Base-by-base conservation (phyloP, 2,329 filamentous ascomycete genomes). In the Dactylellina drechsleri region DNA sequence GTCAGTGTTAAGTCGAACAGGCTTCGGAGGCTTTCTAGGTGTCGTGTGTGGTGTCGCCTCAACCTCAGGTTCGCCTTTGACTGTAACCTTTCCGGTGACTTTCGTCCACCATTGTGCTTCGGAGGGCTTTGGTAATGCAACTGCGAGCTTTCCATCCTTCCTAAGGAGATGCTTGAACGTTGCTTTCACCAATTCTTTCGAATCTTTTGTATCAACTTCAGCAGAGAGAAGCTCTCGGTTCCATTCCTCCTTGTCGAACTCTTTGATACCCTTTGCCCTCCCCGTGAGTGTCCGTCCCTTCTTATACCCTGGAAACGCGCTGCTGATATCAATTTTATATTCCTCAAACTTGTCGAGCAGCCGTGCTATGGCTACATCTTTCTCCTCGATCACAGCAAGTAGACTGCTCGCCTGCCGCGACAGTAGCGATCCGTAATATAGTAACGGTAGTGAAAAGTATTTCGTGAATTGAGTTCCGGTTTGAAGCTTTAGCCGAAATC, bases 351-450 rank as follows among this genome's bases (percentile, higher is more conserved):
- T 84, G 78, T 88, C 86, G 12, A 86, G 79, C 36, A 88, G 78
- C 66, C 85, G 86, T 41, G 84, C 82, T 77, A 88, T 86, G 10
- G 86, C 83, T 67, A 82, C 83, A 78, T 88, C 87, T 77, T 88
- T 88, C 45, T 85, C 83, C 12, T 81, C 80, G 8, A 88, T 79
- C 26, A 82, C 81, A 2, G 81, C 78, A 10, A 85, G 73, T n/a
- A 88, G 81, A 16, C 80, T 80, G 16, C 82, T 79, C 1, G 85
- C 80, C 62, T 86, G 83, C 56, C 82, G 79, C 40, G 83, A 82
- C 16, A 84, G 81, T 3, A 82, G 80, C 71, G 84, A 82, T 4
- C 84, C 83, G 23, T 83, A 82, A 5, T 81, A 78, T 5, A 87
- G 78, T 7, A 87, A 80, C 2, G 86, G 86, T 7, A 84, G 77